Evolutionary conservation across 805 yeast genomes (phyloP), one percentile per base, ranked within the genome.

Genomic region (Candida glaebosa): DNA sequence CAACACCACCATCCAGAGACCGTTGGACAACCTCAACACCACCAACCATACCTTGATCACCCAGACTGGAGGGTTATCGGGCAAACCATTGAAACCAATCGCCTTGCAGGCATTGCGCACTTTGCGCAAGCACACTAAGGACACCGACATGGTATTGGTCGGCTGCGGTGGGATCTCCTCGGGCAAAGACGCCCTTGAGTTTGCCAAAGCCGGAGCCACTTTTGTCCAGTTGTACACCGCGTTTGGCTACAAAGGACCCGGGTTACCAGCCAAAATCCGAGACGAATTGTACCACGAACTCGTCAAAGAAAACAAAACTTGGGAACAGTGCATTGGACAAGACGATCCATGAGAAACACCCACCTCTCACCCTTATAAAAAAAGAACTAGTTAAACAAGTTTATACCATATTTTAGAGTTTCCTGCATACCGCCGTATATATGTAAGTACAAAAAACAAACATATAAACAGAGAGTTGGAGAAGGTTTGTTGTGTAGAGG

Each of bases 111-210:
- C 95, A 0, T 71, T 91, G 51, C 76, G 73, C 45, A 65, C 76
- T 2, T 79, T 91, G 51, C 80, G 93, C 43, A 82, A 85, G 52
- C 75, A 85, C 57, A 78, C 95, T 28, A 87, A 87, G 53, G 87
- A 79, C 46, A 75, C 84, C 1, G 73, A 79, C 40, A 62, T 89
- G 48, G 85, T 89, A 2, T 73, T 91, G 33, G 76, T 91, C 49
- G 98, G 98, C 25, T 89, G 96, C 65, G 98, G 98, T 43, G 98
- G 98, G 50, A 88, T 91, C 51, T 71, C 84, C n/a, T 65, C 72
- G 18, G 98, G 96, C 42, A 73, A 80, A 49, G 98, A 91, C 58
- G 97, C 90, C 0, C 67, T 90, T 37, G 97, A 90, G 50, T 91
- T 83, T 62, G 96, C 93, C 25, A 80, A 79, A 55, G 96, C 96